Evolutionary conservation across 2,329 filamentous ascomycete species (phyloP), one percentile per base, ranked within the genome.

Genomic region (Claviceps quebecensis): DNA sequence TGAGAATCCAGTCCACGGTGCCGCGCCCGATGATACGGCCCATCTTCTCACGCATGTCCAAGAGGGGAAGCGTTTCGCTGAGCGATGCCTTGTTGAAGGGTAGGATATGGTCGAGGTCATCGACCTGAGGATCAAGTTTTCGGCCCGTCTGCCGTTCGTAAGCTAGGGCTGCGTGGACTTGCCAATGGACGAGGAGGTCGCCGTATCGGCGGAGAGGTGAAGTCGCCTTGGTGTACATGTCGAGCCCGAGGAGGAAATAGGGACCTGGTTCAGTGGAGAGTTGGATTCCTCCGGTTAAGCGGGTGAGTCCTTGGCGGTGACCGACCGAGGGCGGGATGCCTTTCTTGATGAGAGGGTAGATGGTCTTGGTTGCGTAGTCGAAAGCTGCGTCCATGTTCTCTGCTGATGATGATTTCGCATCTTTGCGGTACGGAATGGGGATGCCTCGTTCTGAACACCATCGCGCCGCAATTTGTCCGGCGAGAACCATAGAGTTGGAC

Each of bases 121-220:
- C 65, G 17, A 54, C 48, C 6, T 54, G 39, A 7, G 59, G 49
- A 26, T 64, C 57, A 38, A 68, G 55, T 14, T 50, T 53, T 17
- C 60, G 56, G 43, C 59, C 52, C 23, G 54, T 55, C 39, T 66
- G 58, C 8, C 71, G 67, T 57, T 76, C 72, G 53, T 71, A 64
- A 14, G 68, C 66, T 36, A 85, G 65, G 9, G 77, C 74, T 2
- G 74, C 75, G 59, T 83, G 75, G 55, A 85, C 77, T 62, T 85
- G 81, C 78, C 79, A 84, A 65, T 84, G 81, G 1, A 77, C 72
- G 36, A 85, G 61, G 46, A 85, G 66, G 62, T 86, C 82, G 5
- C 70, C 65, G 63, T 75, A 84, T 44, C 82, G 75, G 37, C 82
- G 78, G n/a, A 86, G 70, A 17, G 82, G 82, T 48, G 77, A 82